Base-by-base conservation (phyloP, 108 stramenopile genomes). In the Aurantiochytrium sp. region DNA sequence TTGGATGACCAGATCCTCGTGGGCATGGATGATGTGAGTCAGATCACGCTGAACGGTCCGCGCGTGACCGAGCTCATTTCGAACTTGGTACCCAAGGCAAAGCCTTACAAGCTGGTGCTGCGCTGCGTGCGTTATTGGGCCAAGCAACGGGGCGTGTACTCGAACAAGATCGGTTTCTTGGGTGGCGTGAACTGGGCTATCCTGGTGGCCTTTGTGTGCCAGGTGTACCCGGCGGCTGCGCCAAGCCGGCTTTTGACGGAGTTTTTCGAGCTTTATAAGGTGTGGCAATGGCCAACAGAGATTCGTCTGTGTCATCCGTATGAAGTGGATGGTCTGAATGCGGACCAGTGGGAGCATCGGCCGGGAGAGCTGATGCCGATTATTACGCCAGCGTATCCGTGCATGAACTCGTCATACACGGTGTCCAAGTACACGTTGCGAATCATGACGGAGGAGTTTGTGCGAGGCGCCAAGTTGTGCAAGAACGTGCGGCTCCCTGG, bases 181-280 rank as follows among this genome's bases (percentile, higher is more conserved):
- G 98, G 98, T 12, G 98, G 98, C 14, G 95, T 99, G 29, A 99
- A 99, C 90, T 97, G 93, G 93, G 97, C 97, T 43, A 98, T 99
- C 71, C 90, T 99, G 71, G 96, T 96, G 25, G 97, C 97, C 19
- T 95, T 93, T 72, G 93, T 98, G 1, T 98, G 96, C 91, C 99
- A 99, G 92, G 60, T 93, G 60, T 94, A 95, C 90, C 99, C 99
- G 45, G 90, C 95, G 35, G 93, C 91, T 4, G 87, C 89, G 45
- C 91, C 96, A 16, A 89, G 96, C 21, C 88, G 72, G 44, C 42
- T 97, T 25, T 87, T 98, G 18, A 64, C 73, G 47, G 72, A 89
- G 72, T 97, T 97, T 90, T 97, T 97, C 90, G 89, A 89, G 58
- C 93, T 96, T 8, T 96, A 96, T 89, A 94, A 93, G 5, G 90